Base-by-base conservation (phyloP, 352 stramenopile genomes). In the Globisporangium solare region DNA sequence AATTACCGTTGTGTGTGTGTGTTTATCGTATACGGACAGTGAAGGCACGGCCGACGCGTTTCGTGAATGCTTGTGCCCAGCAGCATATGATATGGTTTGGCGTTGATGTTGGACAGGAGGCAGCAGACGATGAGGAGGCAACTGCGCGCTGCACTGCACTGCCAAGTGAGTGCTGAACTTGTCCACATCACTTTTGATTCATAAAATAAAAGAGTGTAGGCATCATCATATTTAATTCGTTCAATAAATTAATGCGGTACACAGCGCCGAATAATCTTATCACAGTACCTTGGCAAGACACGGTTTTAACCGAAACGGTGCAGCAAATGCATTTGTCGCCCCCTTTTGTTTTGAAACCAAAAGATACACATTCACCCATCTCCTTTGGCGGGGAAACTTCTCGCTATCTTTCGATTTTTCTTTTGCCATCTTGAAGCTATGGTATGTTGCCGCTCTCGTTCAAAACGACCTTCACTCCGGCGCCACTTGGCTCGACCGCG, bases 311-410 rank as follows among this genome's bases (percentile, higher is more conserved):
- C 2, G 37, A 42, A 17, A 42, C 10, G 1, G 6, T 42, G 37
- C 37, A 12, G 10, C 11, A 42, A 12, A 42, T 7, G 11, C 37
- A 42, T 40, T 52, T 52, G 48, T 45, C 15, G 3, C 32, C 35
- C 35, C n/a, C n/a, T n/a, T n/a, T n/a, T n/a, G n/a, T n/a, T 47
- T 37, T 55, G 50, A 13, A 55, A 12, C 50, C 35, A 56, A 56
- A 56, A 56, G 50, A 56, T 56, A 56, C 37, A 56, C 43, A 56
- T 0, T 6, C 32, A 41, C 51, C 37, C 45, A 56, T 40, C 6
- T 3, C 24, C 11, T 20, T 27, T 40, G 18, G 6, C 12, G 11
- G 49, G 37, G 45, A 39, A 48, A 40, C 51, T 47, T 20, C 31
- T 47, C 13, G 10, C 50, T 56, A 47, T 22, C 15, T 47, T 56